Evolutionary conservation across 495 filamentous ascomycete genomes (phyloP).

Genomic region (Penicillium ochrochloron): DNA sequence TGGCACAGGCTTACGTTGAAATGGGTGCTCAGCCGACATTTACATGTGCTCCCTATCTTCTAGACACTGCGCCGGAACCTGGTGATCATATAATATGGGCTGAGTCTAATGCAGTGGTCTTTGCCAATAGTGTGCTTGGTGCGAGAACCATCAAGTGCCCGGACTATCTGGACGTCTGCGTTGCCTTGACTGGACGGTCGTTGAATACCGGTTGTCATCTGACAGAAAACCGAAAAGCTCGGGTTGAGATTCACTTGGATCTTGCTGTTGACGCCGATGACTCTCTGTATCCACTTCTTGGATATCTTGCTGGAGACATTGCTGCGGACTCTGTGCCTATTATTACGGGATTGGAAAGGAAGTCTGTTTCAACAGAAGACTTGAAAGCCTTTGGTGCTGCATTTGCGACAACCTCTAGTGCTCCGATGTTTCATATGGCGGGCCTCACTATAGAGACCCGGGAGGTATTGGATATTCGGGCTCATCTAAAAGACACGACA

Average conservation of each 20-base stretch:
- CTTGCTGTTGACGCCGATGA: constrained; percentile 21
- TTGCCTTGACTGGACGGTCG: constrained; percentile 38
- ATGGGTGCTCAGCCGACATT: constrained; percentile 41
- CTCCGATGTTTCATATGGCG: constrained; percentile 40
- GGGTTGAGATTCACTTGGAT: constrained; percentile 16
- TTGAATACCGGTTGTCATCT: constrained; percentile 28
- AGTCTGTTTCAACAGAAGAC: constrained; percentile 19
- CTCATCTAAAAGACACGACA: background rate
- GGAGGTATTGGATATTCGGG: background rate
- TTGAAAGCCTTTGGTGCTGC: constrained; percentile 42
- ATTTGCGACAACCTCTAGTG: constrained; percentile 36
- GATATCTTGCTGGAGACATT: constrained; percentile 30
- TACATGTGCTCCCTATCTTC: constrained; percentile 40
- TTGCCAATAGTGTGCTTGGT: constrained; percentile 38
- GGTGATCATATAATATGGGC: constrained; percentile 37
- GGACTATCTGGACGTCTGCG: constrained; percentile 37
- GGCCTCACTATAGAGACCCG: constrained; percentile 22
- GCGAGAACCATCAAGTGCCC: constrained; percentile 41
- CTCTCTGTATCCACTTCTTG: constrained; percentile 34
- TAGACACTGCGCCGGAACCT: constrained; percentile 27
- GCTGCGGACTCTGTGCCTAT: constrained; percentile 29
- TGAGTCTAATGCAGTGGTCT: constrained; percentile 42
- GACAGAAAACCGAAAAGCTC: constrained; percentile 17
- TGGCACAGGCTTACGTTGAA: constrained; percentile 30
- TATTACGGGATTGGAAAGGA: constrained; percentile 29